Evolutionary conservation across 2,329 filamentous ascomycete species (phyloP).

Genomic region (Neofusicoccum umdonicola): DNA sequence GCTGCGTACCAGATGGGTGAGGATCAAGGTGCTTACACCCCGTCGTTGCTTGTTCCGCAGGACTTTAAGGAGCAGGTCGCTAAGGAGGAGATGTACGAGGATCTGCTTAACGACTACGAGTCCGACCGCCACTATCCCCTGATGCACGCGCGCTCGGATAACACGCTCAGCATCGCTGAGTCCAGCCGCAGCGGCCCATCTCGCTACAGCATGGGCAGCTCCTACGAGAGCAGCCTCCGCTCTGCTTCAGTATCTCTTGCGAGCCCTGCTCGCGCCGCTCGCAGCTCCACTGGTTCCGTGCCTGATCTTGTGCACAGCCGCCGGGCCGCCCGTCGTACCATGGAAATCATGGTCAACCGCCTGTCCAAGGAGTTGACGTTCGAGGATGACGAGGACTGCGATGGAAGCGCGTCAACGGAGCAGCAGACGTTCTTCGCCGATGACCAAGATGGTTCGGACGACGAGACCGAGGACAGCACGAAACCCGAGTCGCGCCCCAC

Average conservation of each 20-base stretch:
- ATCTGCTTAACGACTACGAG: constrained; percentile 41
- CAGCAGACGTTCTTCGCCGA: constrained; percentile 21
- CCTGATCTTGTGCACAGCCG: constrained; percentile 39
- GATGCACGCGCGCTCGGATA: constrained; percentile 31
- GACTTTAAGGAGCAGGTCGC: constrained; percentile 33
- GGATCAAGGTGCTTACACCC: constrained; percentile 33
- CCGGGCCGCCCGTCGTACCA: constrained; percentile 31
- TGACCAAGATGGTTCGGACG: constrained; percentile 26
- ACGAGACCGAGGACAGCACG: constrained; percentile 3
- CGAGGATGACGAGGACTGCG: constrained; percentile 25
- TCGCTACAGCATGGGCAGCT: constrained; percentile 54
- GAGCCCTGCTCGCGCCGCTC: constrained; percentile 34
- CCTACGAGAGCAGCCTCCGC: constrained; percentile 55
- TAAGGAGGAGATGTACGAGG: constrained; percentile 37
- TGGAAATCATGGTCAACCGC: constrained; percentile 32
- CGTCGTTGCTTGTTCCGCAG: constrained; percentile 34
- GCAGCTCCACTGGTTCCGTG: constrained; percentile 38
- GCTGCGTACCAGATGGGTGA: constrained; percentile 17
- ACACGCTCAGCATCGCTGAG: constrained; percentile 36
- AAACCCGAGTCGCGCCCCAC: constrained; percentile 15
- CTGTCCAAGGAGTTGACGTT: constrained; percentile 30
- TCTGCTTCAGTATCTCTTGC: constrained; percentile 40
- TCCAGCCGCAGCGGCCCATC: constrained; percentile 50
- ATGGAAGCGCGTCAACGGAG: not conserved
- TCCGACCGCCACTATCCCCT: constrained; percentile 50